Evolutionary conservation across 2,329 filamentous ascomycete genomes (phyloP).

Genomic region (Calonectria multiphialidica): DNA sequence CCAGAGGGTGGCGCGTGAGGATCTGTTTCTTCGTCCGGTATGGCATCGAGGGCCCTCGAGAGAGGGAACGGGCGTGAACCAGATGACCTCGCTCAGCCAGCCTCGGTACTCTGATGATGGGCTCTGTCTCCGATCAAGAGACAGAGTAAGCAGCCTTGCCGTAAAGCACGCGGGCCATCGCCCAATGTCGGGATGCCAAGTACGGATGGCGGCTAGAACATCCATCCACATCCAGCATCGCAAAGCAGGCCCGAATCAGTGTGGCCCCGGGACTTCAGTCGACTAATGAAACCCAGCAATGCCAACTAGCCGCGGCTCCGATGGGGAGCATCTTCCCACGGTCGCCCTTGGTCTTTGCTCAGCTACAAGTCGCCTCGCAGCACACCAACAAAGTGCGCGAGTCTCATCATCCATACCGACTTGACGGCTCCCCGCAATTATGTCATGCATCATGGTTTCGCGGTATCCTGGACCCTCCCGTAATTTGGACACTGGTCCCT

Average conservation of each 20-base stretch:
- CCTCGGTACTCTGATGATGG: not conserved
- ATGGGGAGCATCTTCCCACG: constrained; percentile 33
- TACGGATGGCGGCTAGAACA: constrained; percentile 29
- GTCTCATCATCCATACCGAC: constrained; percentile 36
- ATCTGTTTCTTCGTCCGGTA: not conserved
- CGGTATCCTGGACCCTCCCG: constrained; percentile 51
- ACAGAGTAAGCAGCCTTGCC: constrained; percentile 29
- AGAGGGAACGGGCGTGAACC: not conserved
- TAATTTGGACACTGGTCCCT: constrained; percentile 48
- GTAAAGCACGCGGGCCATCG: constrained; percentile 27
- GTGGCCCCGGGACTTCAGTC: constrained; percentile 38
- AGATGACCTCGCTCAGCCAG: not conserved
- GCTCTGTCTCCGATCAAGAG: not conserved
- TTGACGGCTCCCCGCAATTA: constrained; percentile 55
- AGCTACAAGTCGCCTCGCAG: constrained; percentile 29
- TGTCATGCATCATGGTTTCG: constrained; percentile 58
- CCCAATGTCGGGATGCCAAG: constrained; percentile 34
- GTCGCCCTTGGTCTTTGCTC: constrained; percentile 37
- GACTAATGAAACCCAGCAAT: constrained; percentile 34
- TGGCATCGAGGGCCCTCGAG: not conserved
- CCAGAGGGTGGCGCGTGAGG: constrained; percentile 10
- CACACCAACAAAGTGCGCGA: constrained; percentile 17
- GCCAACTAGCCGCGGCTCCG: constrained; percentile 23
- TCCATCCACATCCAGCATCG: constrained; percentile 32
- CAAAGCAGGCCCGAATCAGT: constrained; percentile 41